These are phyloP conservation scores for Hymenoscyphus salicellus DNA, from an alignment of 2,329 filamentous ascomycete genomes.

Conservation along the genomic window DNA sequence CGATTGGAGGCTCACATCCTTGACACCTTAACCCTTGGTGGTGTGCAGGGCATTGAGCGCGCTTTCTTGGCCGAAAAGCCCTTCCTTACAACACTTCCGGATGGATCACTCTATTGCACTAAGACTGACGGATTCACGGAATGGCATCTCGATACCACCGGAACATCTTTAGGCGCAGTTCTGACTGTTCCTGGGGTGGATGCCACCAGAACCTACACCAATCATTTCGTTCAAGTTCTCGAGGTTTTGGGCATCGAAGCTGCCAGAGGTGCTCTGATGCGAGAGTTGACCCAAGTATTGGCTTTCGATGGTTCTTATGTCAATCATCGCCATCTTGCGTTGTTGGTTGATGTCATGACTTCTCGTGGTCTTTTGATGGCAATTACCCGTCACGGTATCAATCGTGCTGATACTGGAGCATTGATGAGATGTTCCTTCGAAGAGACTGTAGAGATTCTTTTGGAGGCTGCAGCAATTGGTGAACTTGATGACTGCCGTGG, in stretches of 20 bases:
- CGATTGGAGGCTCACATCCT: constrained; percentile 87
- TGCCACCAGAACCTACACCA: constrained; percentile 80
- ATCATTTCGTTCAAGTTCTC: constrained; percentile 92
- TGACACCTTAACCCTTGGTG: constrained; percentile 85
- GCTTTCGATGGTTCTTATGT: constrained; percentile 99
- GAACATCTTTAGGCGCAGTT: constrained; percentile 80
- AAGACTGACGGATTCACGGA: constrained; percentile 73
- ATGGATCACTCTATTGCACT: constrained; percentile 71
- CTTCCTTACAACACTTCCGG: constrained; percentile 61
- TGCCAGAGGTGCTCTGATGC: constrained; percentile 78
- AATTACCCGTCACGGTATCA: constrained; percentile 97
- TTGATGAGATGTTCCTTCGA: constrained; percentile 99
- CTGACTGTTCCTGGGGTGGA: constrained; percentile 87
- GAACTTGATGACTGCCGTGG: constrained; percentile 97
- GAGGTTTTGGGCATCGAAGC: constrained; percentile 96
- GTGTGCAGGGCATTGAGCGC: constrained; percentile 82
- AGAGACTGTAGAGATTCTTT: constrained; percentile 95
- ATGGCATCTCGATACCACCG: constrained; percentile 94
- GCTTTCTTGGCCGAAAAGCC: constrained; percentile 87
- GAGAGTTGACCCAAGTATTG: constrained; percentile 86
- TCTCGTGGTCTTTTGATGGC: constrained; percentile 91
- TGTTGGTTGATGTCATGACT: constrained; percentile 97
- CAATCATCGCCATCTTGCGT: constrained; percentile 94
- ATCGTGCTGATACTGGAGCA: constrained; percentile 94
- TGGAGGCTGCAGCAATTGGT: constrained; percentile 90